A percentile compares a stretch with the other conserved stretches of the same genome.
These are phyloP conservation scores for Coccomyxa subellipsoidea DNA, from an alignment of 163 green algal species.

Conservation along the genomic window DNA sequence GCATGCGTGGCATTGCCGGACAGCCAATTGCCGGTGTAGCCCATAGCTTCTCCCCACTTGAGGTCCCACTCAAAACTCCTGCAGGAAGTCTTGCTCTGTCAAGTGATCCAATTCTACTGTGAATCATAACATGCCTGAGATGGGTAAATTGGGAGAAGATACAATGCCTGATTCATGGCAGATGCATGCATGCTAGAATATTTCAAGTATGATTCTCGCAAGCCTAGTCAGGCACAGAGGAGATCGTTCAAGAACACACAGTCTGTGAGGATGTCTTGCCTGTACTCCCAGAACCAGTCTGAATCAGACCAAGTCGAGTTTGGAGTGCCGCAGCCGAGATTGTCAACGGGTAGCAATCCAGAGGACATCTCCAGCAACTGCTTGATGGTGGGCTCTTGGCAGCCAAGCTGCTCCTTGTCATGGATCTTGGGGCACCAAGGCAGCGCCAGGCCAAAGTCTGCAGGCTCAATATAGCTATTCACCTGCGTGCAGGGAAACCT, in stretches of 20 bases:
- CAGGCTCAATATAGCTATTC: background rate
- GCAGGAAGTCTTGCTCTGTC: too few relatives aligned
- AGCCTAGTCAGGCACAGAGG: too few relatives aligned
- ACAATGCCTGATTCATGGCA: too few relatives aligned
- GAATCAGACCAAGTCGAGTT: background rate
- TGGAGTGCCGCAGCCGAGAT: background rate
- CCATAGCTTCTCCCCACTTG: background rate
- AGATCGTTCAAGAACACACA: too few relatives aligned
- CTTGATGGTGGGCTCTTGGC: conserved; percentile 5
- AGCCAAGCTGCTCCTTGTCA: conserved; percentile 2
- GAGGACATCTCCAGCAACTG: background rate
- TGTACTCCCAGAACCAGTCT: conserved; percentile 1
- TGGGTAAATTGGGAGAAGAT: too few relatives aligned
- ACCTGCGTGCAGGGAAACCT: background rate
- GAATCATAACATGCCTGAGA: too few relatives aligned
- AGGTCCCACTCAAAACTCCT: background rate
- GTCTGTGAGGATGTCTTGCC: background rate
- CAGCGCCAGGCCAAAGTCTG: background rate
- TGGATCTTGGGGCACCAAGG: background rate
- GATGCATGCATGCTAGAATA: too few relatives aligned
- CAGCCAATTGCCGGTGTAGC: background rate
- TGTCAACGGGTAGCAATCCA: background rate
- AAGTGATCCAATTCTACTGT: too few relatives aligned
- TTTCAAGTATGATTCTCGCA: too few relatives aligned
- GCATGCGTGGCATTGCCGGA: background rate